Base-by-base conservation (phyloP, 106 monocot genomes). In the Alisma plantagoaquatica region DNA sequence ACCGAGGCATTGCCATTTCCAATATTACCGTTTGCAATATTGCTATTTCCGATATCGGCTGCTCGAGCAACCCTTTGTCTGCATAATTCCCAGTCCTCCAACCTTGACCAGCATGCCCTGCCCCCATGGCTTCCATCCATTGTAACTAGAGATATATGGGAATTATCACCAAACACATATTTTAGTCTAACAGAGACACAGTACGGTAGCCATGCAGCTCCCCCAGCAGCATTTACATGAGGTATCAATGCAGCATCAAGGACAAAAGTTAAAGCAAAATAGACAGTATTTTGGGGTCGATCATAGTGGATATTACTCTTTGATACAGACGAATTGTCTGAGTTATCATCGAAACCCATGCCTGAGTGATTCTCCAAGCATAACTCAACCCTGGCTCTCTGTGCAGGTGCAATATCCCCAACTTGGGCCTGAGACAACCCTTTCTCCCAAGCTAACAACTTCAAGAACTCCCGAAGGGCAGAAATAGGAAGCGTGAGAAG, bases 91-190 rank as follows among this genome's bases (percentile, higher is more conserved):
- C 98, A 98, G 31, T 98, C 98, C 27, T 98, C 98, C 2, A 62
- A 63, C 19, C 75, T 69, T 3, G 64, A 58, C 85, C 82, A 90
- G 50, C 98, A 98, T 22, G 90, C 78, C 72, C 75, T 73, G 12
- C 98, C 89, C n/a, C 89, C 90, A 69, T 98, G 98, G 57, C 98
- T 98, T 28, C 98, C 98, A 23, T 86, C 78, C 76, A 90, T 72
- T 29, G 73, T 70, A 46, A 98, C 41, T 45, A 79, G 81, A 32
- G 98, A 79, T 25, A 99, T 23, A 62, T 82, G 76, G 19, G 64
- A 24, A 51, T 33, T 81, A 22, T 99, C 98, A 25, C 85, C 85
- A 67, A 90, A 99, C 9, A 72, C 74, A 56, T 70, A 99, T 38
- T 69, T 82, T 7, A 99, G 64, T 47, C 79, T 70, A 56, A 86